These are phyloP conservation scores for Helicocarpus griseus DNA, from an alignment of 2,329 filamentous ascomycete genomes.

Conservation along the genomic window DNA sequence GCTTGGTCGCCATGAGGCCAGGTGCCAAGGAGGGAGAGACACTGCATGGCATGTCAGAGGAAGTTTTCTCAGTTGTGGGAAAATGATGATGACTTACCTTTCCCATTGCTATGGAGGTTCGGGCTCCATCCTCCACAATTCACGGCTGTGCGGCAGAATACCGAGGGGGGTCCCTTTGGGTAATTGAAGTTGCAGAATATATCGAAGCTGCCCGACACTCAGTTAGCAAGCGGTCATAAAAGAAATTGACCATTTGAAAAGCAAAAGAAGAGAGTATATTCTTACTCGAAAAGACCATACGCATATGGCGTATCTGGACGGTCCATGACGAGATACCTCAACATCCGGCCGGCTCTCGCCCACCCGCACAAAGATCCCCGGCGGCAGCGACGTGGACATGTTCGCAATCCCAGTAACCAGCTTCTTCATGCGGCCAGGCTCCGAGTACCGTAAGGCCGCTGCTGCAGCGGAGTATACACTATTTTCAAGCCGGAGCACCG, in stretches of 20 bases:
- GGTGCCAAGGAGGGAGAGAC: constrained; percentile 42
- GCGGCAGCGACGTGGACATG: constrained; percentile 39
- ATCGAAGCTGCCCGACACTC: constrained; percentile 32
- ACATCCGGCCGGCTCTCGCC: constrained; percentile 38
- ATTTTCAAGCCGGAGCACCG: constrained; percentile 23
- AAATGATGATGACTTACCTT: constrained; percentile 25
- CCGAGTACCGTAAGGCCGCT: constrained; percentile 2
- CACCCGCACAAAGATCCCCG: constrained; percentile 43
- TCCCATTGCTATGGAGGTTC: constrained; percentile 42
- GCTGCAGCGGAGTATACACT: constrained; percentile 12
- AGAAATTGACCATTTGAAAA: background rate
- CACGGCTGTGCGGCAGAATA: constrained; percentile 39
- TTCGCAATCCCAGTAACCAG: constrained; percentile 39
- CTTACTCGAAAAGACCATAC: constrained; percentile 42
- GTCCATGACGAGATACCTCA: constrained; percentile 44
- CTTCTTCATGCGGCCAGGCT: constrained; percentile 38
- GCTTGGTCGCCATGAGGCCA: constrained; percentile 34
- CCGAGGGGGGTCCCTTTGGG: constrained; percentile 33
- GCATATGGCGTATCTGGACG: constrained; percentile 45
- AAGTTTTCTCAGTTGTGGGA: background rate
- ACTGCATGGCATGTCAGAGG: constrained; percentile 23
- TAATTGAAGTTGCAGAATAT: constrained; percentile 36
- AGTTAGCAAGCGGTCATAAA: background rate
- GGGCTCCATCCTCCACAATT: constrained; percentile 40
- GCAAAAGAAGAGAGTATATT: background rate